Evolutionary conservation across 1,139 yeast genomes (phyloP), one percentile per base, ranked within the genome.

Genomic region (Pichia sp.): DNA sequence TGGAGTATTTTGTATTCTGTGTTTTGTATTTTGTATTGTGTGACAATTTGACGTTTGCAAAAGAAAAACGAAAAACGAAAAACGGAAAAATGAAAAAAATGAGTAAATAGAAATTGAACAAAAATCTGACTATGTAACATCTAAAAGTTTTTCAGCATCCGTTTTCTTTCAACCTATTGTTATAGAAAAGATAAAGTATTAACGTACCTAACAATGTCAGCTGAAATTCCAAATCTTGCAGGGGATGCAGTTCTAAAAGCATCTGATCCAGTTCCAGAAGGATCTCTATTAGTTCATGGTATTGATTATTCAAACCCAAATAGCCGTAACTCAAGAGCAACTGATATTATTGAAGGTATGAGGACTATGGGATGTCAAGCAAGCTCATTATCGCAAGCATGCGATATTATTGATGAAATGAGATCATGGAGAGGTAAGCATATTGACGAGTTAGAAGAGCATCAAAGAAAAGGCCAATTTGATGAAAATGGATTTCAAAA

Each of bases 341-440:
- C 76, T 19, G 95, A 88, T 63, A 74, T 93, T 60, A 79, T 93
- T 59, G 75, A 74, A 39, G 80, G 95, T 42, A 93, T 95, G 99
- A 80, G 75, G 62, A 83, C 82, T 46, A 93, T 93, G 97, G 99
- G 99, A n/a, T 95, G 93, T 75, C 99, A 93, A 72, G 99, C 96
- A 7, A 80, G 91, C 22, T 79, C 95, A 3, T 77, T 93, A 45
- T 84, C 90, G 31, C 76, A 82, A 61, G 97, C 97, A 2, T 90
- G 97, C 67, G 95, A 88, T 30, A 87, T 93, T 60, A 89, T 93
- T 56, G 81, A 91, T 64, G 82, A 87, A 50, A 95, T 93, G 99
- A 80, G 96, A 69, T 56, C 72, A 19, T 93, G 98, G 98, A 81
- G 91, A 69, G 99, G 98, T 53, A 79, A 79, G 58, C 85, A 85